Conservation (phyloP, 73 alveolate species). For the Effrenium voratum region DNA sequence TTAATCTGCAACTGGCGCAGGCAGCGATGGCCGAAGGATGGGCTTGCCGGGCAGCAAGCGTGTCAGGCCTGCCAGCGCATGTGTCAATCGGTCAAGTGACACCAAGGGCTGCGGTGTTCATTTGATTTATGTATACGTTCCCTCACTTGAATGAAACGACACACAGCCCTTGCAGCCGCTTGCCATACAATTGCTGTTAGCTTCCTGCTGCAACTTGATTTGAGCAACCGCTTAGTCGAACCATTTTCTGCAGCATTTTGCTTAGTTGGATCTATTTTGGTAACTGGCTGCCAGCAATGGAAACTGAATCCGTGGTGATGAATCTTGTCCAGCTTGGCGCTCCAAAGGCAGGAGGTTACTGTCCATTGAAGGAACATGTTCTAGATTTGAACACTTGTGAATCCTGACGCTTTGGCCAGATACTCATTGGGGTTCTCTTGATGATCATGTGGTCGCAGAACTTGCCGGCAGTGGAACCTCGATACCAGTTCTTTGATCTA, state of each 20-base stretch:
- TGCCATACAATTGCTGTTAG: background rate
- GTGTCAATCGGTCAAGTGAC: no score
- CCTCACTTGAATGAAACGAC: background rate
- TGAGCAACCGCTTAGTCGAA: background rate
- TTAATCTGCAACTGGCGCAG: no score
- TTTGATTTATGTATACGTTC: background rate
- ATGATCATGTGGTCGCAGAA: constrained; percentile 4
- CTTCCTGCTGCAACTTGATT: background rate
- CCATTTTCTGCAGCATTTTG: background rate
- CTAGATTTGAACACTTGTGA: background rate
- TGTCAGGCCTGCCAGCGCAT: no score
- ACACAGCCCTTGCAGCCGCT: background rate
- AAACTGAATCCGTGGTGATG: background rate
- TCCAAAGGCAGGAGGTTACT: background rate
- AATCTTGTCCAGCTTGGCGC: constrained; percentile 3
- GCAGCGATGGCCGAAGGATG: no score
- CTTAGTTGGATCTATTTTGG: no score
- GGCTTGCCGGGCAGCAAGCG: no score
- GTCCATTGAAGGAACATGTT: no score
- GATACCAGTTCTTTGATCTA: constrained; percentile 15
- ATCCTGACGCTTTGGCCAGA: background rate
- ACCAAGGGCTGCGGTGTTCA: background rate
- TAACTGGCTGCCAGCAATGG: background rate
- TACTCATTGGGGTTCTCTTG: background rate
- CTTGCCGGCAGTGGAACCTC: background rate